A percentile compares a stretch with the other conserved stretches of the same genome.
These are phyloP conservation scores for Fusarium pseudocircinatum DNA, from an alignment of 2,329 filamentous ascomycete genomes.

Conservation along the genomic window DNA sequence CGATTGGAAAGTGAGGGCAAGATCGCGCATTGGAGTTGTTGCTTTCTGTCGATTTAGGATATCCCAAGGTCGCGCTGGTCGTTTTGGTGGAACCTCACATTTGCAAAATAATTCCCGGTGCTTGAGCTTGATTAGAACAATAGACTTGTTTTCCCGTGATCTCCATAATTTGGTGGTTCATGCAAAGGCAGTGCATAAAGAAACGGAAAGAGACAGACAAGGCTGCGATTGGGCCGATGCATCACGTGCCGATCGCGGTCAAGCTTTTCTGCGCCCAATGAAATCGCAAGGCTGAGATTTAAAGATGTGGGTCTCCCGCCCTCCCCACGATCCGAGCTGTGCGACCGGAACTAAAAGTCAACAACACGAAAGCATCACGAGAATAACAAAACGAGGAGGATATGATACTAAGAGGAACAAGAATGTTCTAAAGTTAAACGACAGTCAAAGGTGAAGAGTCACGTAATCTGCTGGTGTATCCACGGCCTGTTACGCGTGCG, in stretches of 20 bases:
- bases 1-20: not conserved
- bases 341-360: accelerated
- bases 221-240: not conserved
- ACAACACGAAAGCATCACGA: not conserved
- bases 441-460: accelerated
- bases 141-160: not conserved
- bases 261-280: not conserved
- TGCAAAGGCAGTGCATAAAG: not conserved
- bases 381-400: not conserved
- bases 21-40: not conserved
- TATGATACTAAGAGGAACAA: accelerated
- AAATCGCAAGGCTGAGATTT: not conserved
- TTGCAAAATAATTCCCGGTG: accelerated
- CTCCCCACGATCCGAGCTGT: not conserved
- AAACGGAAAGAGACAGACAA: not conserved
- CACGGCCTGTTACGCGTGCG: accelerated
- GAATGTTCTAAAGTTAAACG: accelerated
- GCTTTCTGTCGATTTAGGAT: not conserved
- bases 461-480: not conserved
- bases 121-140: not conserved
- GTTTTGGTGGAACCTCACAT: too few relatives aligned
- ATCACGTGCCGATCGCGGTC: not conserved
- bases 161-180: not conserved
- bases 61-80: not conserved
- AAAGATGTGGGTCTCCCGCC: not conserved